phyloP scores from a whole-genome alignment of 225 moss, liverwort and hornwort species.

The Anthoceros angustus region DNA sequence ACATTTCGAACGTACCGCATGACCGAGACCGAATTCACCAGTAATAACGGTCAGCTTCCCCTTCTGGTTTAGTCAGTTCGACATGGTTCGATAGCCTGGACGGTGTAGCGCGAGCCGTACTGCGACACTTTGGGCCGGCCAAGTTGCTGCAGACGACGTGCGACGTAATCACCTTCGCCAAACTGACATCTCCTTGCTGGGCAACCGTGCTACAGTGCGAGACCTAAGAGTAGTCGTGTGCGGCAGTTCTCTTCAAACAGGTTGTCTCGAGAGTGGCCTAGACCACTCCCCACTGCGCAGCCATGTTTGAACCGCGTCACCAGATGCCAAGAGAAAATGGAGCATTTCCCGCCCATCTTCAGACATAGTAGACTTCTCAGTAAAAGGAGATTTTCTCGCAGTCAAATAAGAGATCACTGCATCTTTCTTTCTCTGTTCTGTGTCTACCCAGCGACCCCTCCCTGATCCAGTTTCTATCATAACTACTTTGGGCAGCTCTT shows the following conservation, averaged over 20 bases:
- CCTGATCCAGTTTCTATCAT: slow-evolving; percentile 1
- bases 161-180: too few relatives aligned
- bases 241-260: background rate
- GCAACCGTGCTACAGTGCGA: too few relatives aligned
- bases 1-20: too few relatives aligned
- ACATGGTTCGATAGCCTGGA: too few relatives aligned
- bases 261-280: background rate
- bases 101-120: too few relatives aligned
- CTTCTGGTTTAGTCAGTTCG: too few relatives aligned
- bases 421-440: background rate
- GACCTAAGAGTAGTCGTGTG: too few relatives aligned
- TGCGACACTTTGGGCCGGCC: too few relatives aligned
- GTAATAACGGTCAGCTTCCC: too few relatives aligned
- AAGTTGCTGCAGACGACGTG: too few relatives aligned
- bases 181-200: too few relatives aligned
- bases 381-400: background rate
- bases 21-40: too few relatives aligned
- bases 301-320: background rate
- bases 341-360: background rate
- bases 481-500: background rate
- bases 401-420: background rate
- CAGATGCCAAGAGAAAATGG: background rate
- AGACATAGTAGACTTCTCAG: background rate
- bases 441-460: background rate
- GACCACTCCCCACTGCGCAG: background rate